These are phyloP conservation scores for Heterobasidion irregulare DNA, from an alignment of 1,284 basidiomycete species.

Conservation along the genomic window DNA sequence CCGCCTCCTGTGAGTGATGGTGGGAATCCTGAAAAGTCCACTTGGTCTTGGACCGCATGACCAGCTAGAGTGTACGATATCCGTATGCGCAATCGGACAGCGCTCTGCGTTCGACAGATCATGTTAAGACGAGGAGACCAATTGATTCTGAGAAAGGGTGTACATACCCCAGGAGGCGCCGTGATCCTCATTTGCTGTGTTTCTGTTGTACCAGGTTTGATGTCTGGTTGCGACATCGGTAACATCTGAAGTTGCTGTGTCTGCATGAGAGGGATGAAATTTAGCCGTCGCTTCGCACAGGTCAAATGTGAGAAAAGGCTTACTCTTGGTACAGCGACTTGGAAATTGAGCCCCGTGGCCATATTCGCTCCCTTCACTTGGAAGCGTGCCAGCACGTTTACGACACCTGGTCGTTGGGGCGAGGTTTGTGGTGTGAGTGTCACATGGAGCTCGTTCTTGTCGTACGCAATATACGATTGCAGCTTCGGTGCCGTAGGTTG, in stretches of 20 bases:
- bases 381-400: constrained; percentile 89
- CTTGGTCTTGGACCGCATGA: constrained; percentile 80
- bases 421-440: constrained; percentile 85
- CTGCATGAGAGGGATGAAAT: constrained; percentile 30
- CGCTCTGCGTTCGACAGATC: constrained; percentile 42
- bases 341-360: constrained; percentile 76
- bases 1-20: constrained; percentile 56
- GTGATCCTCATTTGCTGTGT: constrained; percentile 94
- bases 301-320: constrained; percentile 6
- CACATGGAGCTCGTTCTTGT: constrained; percentile 85
- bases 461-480: constrained; percentile 81
- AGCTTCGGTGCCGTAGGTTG: constrained; percentile 41
- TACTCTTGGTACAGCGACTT: constrained; percentile 97
- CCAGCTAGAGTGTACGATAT: constrained; percentile 71
- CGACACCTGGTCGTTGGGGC: constrained; percentile 72
- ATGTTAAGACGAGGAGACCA: too few relatives aligned
- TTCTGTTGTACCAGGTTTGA: constrained; percentile 75
- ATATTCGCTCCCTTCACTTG: constrained; percentile 50
- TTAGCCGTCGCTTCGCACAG: neutral
- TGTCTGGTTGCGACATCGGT: constrained; percentile 84
- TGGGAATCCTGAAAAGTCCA: constrained; percentile 91
- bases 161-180: constrained; percentile 79
- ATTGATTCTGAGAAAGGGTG: neutral
- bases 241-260: constrained; percentile 98
- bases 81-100: constrained; percentile 79